These are phyloP conservation scores for Trichothecium sympodiale DNA, from an alignment of 2,329 filamentous ascomycete species.

Conservation along the genomic window DNA sequence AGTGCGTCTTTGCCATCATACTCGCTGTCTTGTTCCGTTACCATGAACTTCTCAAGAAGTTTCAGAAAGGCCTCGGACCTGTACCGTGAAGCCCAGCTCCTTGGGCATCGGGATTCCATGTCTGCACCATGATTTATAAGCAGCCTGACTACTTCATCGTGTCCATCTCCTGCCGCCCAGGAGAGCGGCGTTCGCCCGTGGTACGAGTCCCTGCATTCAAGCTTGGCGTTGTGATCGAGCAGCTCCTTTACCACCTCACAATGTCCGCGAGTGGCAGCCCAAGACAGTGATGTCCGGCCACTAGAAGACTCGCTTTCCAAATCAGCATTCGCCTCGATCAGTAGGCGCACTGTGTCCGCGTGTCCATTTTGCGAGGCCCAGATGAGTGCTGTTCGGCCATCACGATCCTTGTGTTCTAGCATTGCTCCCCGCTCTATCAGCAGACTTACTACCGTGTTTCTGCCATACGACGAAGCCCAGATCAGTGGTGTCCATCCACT, in stretches of 20 bases:
- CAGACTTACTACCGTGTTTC: not conserved
- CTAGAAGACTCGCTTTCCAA: conserved; percentile 1
- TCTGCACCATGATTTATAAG: not conserved
- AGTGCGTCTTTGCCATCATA: too few species aligned
- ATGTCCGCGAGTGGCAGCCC: not conserved
- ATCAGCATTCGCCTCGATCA: conserved; percentile 5
- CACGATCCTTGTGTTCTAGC: not conserved
- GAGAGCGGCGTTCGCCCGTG: not conserved
- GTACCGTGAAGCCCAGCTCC: too few species aligned
- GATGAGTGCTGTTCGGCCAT: not conserved
- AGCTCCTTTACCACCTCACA: not conserved
- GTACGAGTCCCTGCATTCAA: not conserved
- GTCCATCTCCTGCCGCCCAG: not conserved
- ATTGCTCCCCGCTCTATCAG: not conserved
- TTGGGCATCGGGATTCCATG: not conserved
- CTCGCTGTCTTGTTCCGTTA: too few species aligned
- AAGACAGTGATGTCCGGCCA: not conserved
- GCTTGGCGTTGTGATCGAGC: not conserved
- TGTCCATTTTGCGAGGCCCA: conserved; percentile 5
- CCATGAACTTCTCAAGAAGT: too few species aligned
- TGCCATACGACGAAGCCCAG: not conserved
- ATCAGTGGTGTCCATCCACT: not conserved
- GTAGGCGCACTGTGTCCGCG: conserved; percentile 2
- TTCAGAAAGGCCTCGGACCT: too few species aligned
- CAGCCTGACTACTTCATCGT: not conserved